These are phyloP conservation scores for Phytophthora pini DNA, from an alignment of 352 stramenopile genomes.

Conservation along the genomic window DNA sequence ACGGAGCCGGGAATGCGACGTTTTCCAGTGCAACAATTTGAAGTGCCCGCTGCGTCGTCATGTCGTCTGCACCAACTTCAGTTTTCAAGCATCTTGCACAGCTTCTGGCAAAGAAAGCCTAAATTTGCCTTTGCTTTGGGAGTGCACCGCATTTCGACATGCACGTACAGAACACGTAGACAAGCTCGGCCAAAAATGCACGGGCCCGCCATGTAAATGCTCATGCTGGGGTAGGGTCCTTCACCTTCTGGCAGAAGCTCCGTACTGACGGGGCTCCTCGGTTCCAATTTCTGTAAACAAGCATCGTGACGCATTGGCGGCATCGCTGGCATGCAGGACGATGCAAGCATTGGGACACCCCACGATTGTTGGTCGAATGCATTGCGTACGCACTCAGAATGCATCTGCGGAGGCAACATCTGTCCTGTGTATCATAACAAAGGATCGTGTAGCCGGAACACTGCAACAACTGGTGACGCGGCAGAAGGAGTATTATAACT, in stretches of 20 bases:
- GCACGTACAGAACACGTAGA: slow-evolving; percentile 11
- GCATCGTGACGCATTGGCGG: slow-evolving; percentile 10
- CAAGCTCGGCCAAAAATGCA: slow-evolving; percentile 17
- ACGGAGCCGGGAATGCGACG: slow-evolving; percentile 23
- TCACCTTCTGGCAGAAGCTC: not conserved
- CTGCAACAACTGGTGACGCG: not conserved
- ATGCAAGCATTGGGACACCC: slow-evolving; percentile 20
- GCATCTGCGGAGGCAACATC: slow-evolving; percentile 12
- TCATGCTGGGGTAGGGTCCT: slow-evolving; percentile 10
- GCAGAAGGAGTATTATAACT: too few relatives aligned
- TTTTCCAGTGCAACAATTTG: slow-evolving; percentile 18
- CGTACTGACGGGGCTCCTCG: not conserved
- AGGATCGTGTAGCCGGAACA: slow-evolving; percentile 2
- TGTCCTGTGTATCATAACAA: slow-evolving; percentile 14
- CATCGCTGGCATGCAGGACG: slow-evolving; percentile 17
- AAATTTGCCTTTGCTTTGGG: slow-evolving; percentile 27
- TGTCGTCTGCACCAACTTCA: slow-evolving; percentile 29
- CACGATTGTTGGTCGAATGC: not conserved
- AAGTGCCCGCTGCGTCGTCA: slow-evolving; percentile 16
- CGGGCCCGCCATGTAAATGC: not conserved
- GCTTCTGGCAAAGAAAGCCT: slow-evolving; percentile 16
- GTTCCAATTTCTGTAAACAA: slow-evolving; percentile 21
- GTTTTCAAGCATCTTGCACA: slow-evolving; percentile 25
- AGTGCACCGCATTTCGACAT: slow-evolving; percentile 4
- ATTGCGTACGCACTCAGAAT: slow-evolving; percentile 23